phyloP scores from a whole-genome alignment of 2,329 filamentous ascomycete species.

The Sporothrix sp. region DNA sequence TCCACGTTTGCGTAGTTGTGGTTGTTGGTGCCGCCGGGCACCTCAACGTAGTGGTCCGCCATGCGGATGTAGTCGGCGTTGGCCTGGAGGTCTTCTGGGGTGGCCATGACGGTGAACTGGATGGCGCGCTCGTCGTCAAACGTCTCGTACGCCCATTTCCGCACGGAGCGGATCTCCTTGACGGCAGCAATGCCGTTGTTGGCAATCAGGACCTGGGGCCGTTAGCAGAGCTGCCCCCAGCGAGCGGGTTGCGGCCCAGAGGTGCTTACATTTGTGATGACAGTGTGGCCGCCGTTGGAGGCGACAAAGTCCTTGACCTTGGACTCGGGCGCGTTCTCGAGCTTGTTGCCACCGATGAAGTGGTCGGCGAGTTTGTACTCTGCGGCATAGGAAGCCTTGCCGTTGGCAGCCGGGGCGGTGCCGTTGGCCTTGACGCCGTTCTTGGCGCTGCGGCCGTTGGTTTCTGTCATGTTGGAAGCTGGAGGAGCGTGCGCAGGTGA shows the following conservation, averaged over 20 bases:
- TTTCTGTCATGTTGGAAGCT: constrained; percentile 37
- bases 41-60: constrained; percentile 99
- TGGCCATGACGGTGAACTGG: constrained; percentile 99
- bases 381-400: constrained; percentile 60
- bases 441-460: constrained; percentile 31
- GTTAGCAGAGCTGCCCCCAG: background rate
- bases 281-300: constrained; percentile 82
- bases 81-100: constrained; percentile 90
- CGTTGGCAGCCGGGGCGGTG: constrained; percentile 45
- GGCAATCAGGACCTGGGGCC: constrained; percentile 77
- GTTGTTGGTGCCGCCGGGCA: constrained; percentile 97
- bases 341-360: constrained; percentile 90
- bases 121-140: constrained; percentile 98
- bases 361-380: constrained; percentile 79
- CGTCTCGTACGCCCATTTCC: constrained; percentile 99
- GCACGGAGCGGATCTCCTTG: constrained; percentile 97
- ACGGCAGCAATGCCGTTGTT: constrained; percentile 99
- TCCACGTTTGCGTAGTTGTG: constrained; percentile 99
- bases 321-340: constrained; percentile 71
- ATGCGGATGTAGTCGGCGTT: constrained; percentile 99
- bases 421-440: constrained; percentile 32
- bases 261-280: constrained; percentile 96
- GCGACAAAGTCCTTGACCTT: constrained; percentile 95
- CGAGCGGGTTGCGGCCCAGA: too few species aligned
- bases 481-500: background rate